Percentiles rank a stretch among this genome's conserved stretches.
phyloP scores from a whole-genome alignment of 345 rosid genomes.

The Boechera retrofracta region DNA sequence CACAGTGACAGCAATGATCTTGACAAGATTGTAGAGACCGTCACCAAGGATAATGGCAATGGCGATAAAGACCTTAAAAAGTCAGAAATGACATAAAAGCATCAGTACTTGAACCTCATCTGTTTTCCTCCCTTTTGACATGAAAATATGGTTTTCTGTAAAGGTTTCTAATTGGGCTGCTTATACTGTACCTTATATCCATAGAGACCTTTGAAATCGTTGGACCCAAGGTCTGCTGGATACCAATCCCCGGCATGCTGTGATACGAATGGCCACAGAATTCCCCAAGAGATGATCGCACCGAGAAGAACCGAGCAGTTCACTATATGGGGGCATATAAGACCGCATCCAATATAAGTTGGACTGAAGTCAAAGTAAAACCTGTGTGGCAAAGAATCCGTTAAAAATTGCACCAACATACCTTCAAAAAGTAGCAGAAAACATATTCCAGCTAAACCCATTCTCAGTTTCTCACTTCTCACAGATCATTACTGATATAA shows the following conservation, averaged over 20 bases:
- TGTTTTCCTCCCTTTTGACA: not conserved
- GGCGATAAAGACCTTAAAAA: constrained; percentile 80
- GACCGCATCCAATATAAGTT: constrained; percentile 96
- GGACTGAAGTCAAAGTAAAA: constrained; percentile 95
- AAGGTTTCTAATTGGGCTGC: not conserved
- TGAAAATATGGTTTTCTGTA: not conserved
- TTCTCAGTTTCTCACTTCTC: constrained; percentile 1
- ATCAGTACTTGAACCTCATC: constrained; percentile 14
- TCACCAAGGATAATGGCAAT: constrained; percentile 90
- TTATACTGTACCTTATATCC: constrained; percentile 73
- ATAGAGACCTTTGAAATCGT: constrained; percentile 91
- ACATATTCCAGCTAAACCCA: not conserved
- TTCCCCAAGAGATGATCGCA: constrained; percentile 91
- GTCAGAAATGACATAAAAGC: constrained; percentile 27
- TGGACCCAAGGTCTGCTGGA: constrained; percentile 76
- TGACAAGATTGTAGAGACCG: constrained; percentile 86
- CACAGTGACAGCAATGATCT: constrained; percentile 67
- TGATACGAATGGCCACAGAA: constrained; percentile 86
- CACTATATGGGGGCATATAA: constrained; percentile 93
- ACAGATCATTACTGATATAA: not conserved
- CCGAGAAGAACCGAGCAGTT: constrained; percentile 90
- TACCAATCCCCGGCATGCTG: constrained; percentile 85
- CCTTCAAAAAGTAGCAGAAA: not conserved
- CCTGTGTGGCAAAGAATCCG: constrained; percentile 46
- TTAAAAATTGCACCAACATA: not conserved